Base-by-base conservation (phyloP, 306 rosid genomes). In the Ochetophila trinervis region DNA sequence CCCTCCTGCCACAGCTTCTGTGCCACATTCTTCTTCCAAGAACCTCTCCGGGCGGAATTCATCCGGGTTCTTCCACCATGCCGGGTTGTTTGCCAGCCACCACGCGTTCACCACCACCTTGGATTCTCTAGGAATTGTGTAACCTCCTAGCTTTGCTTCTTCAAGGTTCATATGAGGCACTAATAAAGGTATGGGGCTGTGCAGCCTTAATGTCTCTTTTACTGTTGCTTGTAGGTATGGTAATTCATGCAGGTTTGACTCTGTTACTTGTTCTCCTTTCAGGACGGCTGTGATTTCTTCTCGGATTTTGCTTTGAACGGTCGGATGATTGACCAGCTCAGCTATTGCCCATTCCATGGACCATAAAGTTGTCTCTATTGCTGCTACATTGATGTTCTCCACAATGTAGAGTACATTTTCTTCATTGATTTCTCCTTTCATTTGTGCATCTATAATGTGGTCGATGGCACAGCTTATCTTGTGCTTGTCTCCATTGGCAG, bases 101-200 rank as follows among this genome's bases (percentile, higher is more conserved):
- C 97, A 91, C 0, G 95, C 97, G 70, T 87, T 91, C 54, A 87
- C 95, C 3, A 87, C 87, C 37, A 91, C 95, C 81, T 91, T 91
- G 0, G 88, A 84, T 73, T 91, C 97, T 53, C 72, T 87, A 4
- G 97, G 95, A 53, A 90, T 84, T 15, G 62, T 85, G 51, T 73
- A 84, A 4, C 78, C 85, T 52, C 93, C 95, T 20, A 91, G 74
- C 58, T 91, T 80, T 45, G 90, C 95, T 64, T 88, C 93, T 60
- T 91, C 86, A 18, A 90, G 88, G 76, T 90, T 90, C 95, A 90
- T 90, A 75, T 90, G 97, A 0, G 97, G 97, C n/a, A 90, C 97
- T 42, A 90, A 44, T 15, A 90, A 63, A 35, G 95, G 97, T 34
- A 90, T 85, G 51, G 97, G 92, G 21, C 83, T 82, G 63, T 86